Evolutionary conservation across 2,329 filamentous ascomycete species (phyloP).

Genomic region (Parastagonospora nodorum): DNA sequence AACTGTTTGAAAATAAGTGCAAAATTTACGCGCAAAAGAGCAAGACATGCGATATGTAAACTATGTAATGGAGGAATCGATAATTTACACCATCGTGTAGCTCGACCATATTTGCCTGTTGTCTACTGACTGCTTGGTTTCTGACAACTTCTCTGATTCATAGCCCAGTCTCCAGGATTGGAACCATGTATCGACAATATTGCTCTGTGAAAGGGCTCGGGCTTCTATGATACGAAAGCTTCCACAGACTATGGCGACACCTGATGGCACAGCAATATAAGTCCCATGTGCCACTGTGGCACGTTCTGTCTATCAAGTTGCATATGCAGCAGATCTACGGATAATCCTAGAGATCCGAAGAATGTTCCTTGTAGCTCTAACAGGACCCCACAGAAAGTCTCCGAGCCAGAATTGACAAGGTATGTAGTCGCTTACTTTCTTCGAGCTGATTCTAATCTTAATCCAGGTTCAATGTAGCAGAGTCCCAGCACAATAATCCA

Average conservation of each 20-base stretch:
- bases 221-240: too few relatives aligned
- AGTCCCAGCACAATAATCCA: too few relatives aligned
- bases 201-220: too few relatives aligned
- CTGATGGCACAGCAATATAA: background rate
- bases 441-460: too few relatives aligned
- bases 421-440: too few relatives aligned
- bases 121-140: too few relatives aligned
- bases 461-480: too few relatives aligned
- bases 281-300: background rate
- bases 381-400: background rate
- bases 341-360: background rate
- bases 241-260: too few relatives aligned
- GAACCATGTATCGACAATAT: too few relatives aligned
- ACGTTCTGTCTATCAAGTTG: background rate
- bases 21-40: background rate
- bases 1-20: background rate
- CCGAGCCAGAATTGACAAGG: background rate
- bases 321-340: background rate
- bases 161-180: too few relatives aligned
- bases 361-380: background rate
- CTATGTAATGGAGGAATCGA: slow-evolving; percentile 1
- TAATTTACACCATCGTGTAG: background rate
- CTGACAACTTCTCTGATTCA: too few relatives aligned
- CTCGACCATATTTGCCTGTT: too few relatives aligned
- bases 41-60: background rate